These are phyloP conservation scores for Selaginella moellendorffii DNA, from an alignment of 75 land plant species.

Conservation along the genomic window DNA sequence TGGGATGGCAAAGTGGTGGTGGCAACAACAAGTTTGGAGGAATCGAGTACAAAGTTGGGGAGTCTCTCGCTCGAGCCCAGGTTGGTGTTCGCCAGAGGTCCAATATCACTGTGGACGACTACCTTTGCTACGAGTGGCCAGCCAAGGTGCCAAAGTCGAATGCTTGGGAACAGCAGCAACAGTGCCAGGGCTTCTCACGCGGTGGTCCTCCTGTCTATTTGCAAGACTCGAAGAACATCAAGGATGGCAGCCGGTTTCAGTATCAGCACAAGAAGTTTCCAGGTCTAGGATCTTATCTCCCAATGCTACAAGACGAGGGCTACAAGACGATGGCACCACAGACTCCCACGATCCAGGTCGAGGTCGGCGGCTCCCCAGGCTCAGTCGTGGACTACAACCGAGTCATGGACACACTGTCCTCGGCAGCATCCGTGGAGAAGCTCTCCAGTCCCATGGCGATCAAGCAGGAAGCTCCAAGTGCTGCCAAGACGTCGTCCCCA, in stretches of 20 bases:
- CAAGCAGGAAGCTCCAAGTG: not conserved
- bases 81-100: not conserved
- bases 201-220: not conserved
- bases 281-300: no score
- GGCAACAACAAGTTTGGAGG: not conserved
- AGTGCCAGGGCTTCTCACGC: not conserved
- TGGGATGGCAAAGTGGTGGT: no score
- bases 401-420: no score
- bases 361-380: slow-evolving; percentile 13
- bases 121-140: slow-evolving; percentile 9
- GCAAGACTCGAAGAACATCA: not conserved
- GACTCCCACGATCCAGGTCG: slow-evolving; percentile 15
- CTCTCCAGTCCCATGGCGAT: no score
- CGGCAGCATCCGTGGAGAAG: not conserved
- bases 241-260: not conserved
- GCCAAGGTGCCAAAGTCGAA: slow-evolving; percentile 12
- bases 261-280: slow-evolving; percentile 1
- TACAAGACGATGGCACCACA: slow-evolving; percentile 11
- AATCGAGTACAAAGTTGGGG: not conserved
- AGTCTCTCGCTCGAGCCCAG: no score
- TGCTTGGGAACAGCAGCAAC: not conserved
- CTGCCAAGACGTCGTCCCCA: no score
- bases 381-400: slow-evolving; percentile 10
- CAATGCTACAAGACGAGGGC: slow-evolving; percentile 4
- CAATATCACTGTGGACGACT: slow-evolving; percentile 5